These are phyloP conservation scores for Arthrobotrys pseudoclavata DNA, from an alignment of 2,329 filamentous ascomycete genomes.

Conservation along the genomic window DNA sequence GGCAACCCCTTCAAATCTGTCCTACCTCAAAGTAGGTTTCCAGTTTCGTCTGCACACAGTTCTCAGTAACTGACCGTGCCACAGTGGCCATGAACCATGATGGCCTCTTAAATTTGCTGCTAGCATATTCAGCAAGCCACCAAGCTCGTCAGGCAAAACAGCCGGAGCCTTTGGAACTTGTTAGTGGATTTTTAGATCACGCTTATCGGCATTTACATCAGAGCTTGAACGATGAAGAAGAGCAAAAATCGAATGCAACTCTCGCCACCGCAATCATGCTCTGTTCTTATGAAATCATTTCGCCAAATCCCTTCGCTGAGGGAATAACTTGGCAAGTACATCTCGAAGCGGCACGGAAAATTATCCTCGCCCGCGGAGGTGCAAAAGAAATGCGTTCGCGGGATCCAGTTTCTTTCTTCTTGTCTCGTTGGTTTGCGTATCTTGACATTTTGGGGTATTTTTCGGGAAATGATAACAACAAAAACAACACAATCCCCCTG, in stretches of 20 bases:
- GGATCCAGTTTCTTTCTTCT: constrained; percentile 77
- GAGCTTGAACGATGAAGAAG: constrained; percentile 74
- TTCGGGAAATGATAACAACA: constrained; percentile 69
- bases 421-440: constrained; percentile 86
- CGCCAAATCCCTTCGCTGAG: constrained; percentile 84
- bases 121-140: constrained; percentile 88
- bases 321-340: constrained; percentile 84
- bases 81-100: constrained; percentile 77
- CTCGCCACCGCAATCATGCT: constrained; percentile 88
- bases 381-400: constrained; percentile 71
- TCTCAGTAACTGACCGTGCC: constrained; percentile 64
- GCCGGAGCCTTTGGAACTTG: constrained; percentile 80
- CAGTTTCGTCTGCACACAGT: constrained; percentile 53
- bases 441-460: constrained; percentile 83
- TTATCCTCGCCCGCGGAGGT: constrained; percentile 78
- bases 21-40: constrained; percentile 73
- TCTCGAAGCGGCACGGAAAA: constrained; percentile 79
- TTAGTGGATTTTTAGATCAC: constrained; percentile 83
- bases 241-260: constrained; percentile 78
- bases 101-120: constrained; percentile 80
- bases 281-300: constrained; percentile 84
- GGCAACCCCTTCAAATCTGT: constrained; percentile 74
- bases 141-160: constrained; percentile 80
- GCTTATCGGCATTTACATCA: constrained; percentile 80
- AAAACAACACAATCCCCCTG: constrained; percentile 70